Evolutionary conservation across 768 basidiomycete genomes (phyloP).

Genomic region (Collybia sordida): DNA sequence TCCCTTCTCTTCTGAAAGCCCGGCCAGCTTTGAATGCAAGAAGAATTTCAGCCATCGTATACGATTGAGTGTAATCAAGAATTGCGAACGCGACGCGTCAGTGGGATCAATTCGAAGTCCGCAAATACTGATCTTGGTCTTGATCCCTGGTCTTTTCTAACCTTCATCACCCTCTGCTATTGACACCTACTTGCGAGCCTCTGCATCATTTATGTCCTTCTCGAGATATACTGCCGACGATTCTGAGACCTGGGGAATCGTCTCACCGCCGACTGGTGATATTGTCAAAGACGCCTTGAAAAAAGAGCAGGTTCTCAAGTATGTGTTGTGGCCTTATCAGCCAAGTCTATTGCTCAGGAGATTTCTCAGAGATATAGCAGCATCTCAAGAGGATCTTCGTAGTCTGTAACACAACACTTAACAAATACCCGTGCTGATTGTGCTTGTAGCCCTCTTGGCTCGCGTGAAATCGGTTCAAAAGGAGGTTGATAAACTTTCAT

Average conservation of each 20-base stretch:
- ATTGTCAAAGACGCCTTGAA: slow-evolving; percentile 72
- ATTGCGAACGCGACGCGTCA: slow-evolving; percentile 43
- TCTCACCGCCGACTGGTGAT: slow-evolving; percentile 49
- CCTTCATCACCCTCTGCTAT: not conserved
- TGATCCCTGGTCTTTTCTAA: slow-evolving; percentile 1
- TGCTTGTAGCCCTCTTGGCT: slow-evolving; percentile 54
- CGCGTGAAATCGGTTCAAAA: slow-evolving; percentile 70
- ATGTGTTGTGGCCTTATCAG: slow-evolving; percentile 19
- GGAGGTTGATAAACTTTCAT: slow-evolving; percentile 78
- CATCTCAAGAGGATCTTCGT: slow-evolving; percentile 75
- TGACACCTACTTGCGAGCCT: not conserved
- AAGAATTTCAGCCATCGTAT: slow-evolving; percentile 31
- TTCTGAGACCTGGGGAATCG: slow-evolving; percentile 49
- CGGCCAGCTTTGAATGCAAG: slow-evolving; percentile 72
- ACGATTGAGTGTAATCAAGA: slow-evolving; percentile 6
- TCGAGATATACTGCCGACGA: slow-evolving; percentile 40
- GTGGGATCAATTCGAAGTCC: slow-evolving; percentile 33
- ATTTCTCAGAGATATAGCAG: slow-evolving; percentile 62
- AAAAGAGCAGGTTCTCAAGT: slow-evolving; percentile 82
- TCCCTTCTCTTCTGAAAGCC: slow-evolving; percentile 64
- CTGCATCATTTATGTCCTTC: slow-evolving; percentile 41
- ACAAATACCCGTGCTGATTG: not conserved
- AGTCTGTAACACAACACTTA: slow-evolving; percentile 40
- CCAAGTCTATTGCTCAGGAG: not conserved
- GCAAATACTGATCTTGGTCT: slow-evolving; percentile 16